phyloP scores from a whole-genome alignment of 257 asterid genomes.

The Osmanthus fragrans region DNA sequence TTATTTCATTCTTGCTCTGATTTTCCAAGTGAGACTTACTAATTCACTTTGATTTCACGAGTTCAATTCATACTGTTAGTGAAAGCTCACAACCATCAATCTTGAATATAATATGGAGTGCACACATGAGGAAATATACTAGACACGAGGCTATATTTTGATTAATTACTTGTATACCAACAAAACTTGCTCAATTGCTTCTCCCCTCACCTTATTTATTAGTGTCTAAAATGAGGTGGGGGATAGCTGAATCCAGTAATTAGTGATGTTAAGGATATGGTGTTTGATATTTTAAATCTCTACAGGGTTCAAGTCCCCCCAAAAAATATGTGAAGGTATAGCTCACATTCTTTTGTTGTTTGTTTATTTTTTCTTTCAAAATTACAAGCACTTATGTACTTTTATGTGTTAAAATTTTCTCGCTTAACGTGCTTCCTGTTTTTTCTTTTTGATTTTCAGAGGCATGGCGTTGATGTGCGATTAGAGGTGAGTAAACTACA shows the following conservation, averaged over 20 bases:
- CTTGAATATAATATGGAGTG: background rate
- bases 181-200: too few species aligned
- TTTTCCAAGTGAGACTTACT: background rate
- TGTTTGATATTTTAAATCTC: constrained; percentile 17
- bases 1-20: background rate
- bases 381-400: background rate
- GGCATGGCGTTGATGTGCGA: constrained; percentile 60
- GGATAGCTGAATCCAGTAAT: background rate
- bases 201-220: too few species aligned
- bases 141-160: too few species aligned
- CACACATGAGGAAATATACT: too few species aligned
- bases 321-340: constrained; percentile 54
- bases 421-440: background rate
- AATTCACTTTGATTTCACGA: too few species aligned
- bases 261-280: constrained; percentile 9
- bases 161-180: too few species aligned
- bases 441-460: constrained; percentile 36
- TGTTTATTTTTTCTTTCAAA: background rate
- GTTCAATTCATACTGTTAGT: too few species aligned
- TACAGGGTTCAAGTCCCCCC: constrained; percentile 45
- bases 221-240: too few species aligned
- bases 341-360: constrained; percentile 1
- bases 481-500: constrained; percentile 59
- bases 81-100: background rate
- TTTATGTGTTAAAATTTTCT: constrained; percentile 6